Evolutionary conservation across 2,329 filamentous ascomycete species (phyloP).

Genomic region (Microcyclosporella mali): DNA sequence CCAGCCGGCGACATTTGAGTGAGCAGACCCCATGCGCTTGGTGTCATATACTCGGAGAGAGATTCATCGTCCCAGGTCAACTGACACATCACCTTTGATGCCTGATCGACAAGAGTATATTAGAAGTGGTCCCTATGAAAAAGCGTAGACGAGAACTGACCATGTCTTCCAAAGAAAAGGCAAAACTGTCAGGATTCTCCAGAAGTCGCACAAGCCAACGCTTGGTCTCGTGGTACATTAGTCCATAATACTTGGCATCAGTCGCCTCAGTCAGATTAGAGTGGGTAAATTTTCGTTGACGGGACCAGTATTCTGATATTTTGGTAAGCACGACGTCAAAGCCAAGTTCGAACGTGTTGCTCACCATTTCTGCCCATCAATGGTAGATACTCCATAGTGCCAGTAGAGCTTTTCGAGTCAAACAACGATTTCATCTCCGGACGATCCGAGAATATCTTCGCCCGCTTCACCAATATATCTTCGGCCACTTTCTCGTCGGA

Average conservation of each 20-base stretch:
- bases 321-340: constrained; percentile 1
- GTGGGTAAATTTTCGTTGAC: constrained; percentile 50
- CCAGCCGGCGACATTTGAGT: constrained; percentile 54
- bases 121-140: too few species aligned
- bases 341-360: constrained; percentile 18
- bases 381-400: constrained; percentile 52
- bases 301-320: constrained; percentile 47
- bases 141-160: too few species aligned
- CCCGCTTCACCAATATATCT: constrained; percentile 48
- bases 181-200: constrained; percentile 47
- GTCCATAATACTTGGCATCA: constrained; percentile 41
- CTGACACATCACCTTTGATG: constrained; percentile 52
- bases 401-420: constrained; percentile 50
- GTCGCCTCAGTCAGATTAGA: constrained; percentile 44
- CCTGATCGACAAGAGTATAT: constrained; percentile 7
- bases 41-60: constrained; percentile 45
- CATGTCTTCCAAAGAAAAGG: constrained; percentile 50
- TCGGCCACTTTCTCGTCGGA: constrained; percentile 49
- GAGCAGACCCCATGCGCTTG: constrained; percentile 51
- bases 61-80: constrained; percentile 50
- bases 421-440: constrained; percentile 47
- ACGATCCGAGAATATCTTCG: constrained; percentile 48
- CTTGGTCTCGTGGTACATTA: constrained; percentile 51
- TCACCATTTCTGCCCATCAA: constrained; percentile 52
- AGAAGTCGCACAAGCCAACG: constrained; percentile 47